Base-by-base conservation (phyloP, 2,329 filamentous ascomycete genomes). In the Drechslerella coelobrocha region DNA sequence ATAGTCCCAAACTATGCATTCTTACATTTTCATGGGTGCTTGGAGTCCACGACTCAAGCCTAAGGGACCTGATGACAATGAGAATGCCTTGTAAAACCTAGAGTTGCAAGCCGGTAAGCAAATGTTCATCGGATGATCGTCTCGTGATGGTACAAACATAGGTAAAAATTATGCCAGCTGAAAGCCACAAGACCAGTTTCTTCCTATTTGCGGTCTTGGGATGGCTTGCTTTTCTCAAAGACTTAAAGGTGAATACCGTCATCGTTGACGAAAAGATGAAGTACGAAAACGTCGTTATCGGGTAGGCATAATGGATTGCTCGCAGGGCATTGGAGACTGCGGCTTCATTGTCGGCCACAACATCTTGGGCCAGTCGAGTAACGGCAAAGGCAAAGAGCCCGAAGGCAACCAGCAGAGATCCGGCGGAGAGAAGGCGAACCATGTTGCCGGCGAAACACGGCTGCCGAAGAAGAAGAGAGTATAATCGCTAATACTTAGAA, bases 281-380 rank as follows among this genome's bases (percentile, higher is more conserved):
- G 78, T 84, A 88, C 60, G 81, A 51, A 74, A 87, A 86, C 66
- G 86, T 78, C 19, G 81, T 66, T 8, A 83, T 80, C 9, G 88
- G 86, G 73, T 85, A 87, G 7, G 81, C 78, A 76, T 88, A 88
- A 78, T 85, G 84, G 47, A 88, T 62, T 72, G 68, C 29, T 54
- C 73, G 72, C 48, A 78, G 51, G 9, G 69, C 66, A 54, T 48
- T 63, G 0, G 53, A 19, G 17, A 71, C 60, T 7, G 66, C 59
- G 10, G 21, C 24, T 17, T 63, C 59, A 60, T 71, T 52, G 19
- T 61, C 39, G 12, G 41, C 55, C 19, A 60, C 17, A 23, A 63
- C 39, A 54, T 71, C 34, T 27, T 60, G 53, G 24, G 63, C 10
- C 14, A 71, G 54, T 10, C 48, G 45, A 24, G 59, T 51, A 7